Conservation (phyloP, 495 filamentous ascomycete genomes). For the Talaromyces proteolyticus region DNA sequence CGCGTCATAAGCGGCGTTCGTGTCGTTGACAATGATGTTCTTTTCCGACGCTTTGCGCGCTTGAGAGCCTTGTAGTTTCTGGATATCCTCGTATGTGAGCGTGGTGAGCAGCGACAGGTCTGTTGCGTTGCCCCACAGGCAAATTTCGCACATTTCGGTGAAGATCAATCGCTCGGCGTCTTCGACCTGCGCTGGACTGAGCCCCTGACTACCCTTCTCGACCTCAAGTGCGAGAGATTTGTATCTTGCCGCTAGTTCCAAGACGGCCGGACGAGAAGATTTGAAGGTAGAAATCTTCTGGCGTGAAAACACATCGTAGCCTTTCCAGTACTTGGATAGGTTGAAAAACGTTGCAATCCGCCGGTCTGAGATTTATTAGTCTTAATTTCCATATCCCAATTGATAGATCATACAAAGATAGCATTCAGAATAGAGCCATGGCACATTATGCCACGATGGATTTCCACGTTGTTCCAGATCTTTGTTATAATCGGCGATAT, state of each 20-base stretch:
- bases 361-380: slow-evolving; percentile 32
- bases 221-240: slow-evolving; percentile 57
- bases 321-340: slow-evolving; percentile 80
- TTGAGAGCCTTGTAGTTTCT: slow-evolving; percentile 85
- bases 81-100: slow-evolving; percentile 91
- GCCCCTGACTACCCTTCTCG: slow-evolving; percentile 26
- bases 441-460: slow-evolving; percentile 72
- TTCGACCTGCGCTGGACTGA: slow-evolving; percentile 45
- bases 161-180: slow-evolving; percentile 75
- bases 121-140: slow-evolving; percentile 96
- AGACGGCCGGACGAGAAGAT: slow-evolving; percentile 84
- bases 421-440: slow-evolving; percentile 92
- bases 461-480: slow-evolving; percentile 72
- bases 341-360: slow-evolving; percentile 71
- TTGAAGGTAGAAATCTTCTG: slow-evolving; percentile 93
- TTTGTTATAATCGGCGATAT: slow-evolving; percentile 78
- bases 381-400: not conserved
- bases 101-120: slow-evolving; percentile 87
- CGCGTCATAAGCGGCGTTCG: slow-evolving; percentile 62
- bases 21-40: slow-evolving; percentile 85
- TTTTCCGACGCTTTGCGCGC: slow-evolving; percentile 78
- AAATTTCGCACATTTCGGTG: slow-evolving; percentile 92
- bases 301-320: slow-evolving; percentile 83
- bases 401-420: slow-evolving; percentile 69
- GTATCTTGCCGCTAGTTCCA: slow-evolving; percentile 79